A percentile compares a stretch with the other conserved stretches of the same genome.
Evolutionary conservation across 73 alveolate genomes (phyloP).

Genomic region (Paraurostyla sp.): DNA sequence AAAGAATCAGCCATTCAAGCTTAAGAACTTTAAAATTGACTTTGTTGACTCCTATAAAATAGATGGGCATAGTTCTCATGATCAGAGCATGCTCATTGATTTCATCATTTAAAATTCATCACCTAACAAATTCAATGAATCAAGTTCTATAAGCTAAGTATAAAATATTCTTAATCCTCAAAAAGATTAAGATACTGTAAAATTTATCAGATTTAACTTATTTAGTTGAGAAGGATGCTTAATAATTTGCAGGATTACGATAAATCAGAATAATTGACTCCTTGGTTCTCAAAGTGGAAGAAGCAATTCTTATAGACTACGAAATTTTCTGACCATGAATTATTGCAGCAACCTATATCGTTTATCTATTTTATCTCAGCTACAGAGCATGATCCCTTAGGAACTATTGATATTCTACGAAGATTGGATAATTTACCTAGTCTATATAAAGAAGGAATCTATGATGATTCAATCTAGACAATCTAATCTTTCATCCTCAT

Average conservation of each 20-base stretch:
- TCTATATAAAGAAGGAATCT: conserved; percentile 56
- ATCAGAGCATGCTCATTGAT: conserved; percentile 8
- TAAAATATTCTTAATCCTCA: background rate
- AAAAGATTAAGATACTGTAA: background rate
- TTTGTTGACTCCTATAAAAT: conserved; percentile 43
- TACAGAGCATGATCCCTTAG: conserved; percentile 62
- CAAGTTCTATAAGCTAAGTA: background rate
- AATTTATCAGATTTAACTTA: background rate
- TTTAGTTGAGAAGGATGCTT: background rate
- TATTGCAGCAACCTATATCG: conserved; percentile 58
- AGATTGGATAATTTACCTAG: conserved; percentile 1
- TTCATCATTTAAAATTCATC: background rate
- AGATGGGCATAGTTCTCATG: conserved; percentile 39
- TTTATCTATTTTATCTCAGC: conserved; percentile 65
- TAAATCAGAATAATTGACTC: conserved; percentile 42
- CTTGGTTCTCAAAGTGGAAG: conserved; percentile 73
- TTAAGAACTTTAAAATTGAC: conserved; percentile 29
- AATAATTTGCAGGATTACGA: background rate
- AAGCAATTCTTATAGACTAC: conserved; percentile 52
- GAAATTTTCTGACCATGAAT: conserved; percentile 63
- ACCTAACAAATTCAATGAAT: conserved; percentile 38
- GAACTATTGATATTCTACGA: background rate
- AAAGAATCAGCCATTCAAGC: conserved; percentile 31
- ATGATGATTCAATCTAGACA: conserved; percentile 28
- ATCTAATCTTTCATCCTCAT: conserved; percentile 3